Base-by-base conservation (phyloP, 1,284 basidiomycete species). In the Phaffia rhodozyma region DNA sequence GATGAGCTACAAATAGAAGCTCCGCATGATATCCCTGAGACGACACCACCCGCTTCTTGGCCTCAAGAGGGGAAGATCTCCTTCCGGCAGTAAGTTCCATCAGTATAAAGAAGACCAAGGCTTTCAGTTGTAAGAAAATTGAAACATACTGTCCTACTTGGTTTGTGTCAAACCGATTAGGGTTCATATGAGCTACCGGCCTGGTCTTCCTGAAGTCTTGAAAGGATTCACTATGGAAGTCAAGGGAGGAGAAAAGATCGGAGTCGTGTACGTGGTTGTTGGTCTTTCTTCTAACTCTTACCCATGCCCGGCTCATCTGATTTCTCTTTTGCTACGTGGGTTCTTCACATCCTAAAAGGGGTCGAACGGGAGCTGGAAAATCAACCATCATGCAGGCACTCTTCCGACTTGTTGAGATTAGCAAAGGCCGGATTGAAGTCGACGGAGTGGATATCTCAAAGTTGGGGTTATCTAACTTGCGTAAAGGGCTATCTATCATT, bases 1-100 rank as follows among this genome's bases (percentile, higher is more conserved):
- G 80, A 80, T 43, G 78, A 82, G 57, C 75, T 90, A 32, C 86
- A 89, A 70, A 86, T 89, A 73, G 91, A 94, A 74, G 82, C 87
- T 0, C 80, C 87, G 0, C 83, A 89, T 69, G 79, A 84, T 43
- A 74, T 89, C 48, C 74, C 78, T 0, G 80, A 84, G 27, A 78
- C 74, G 54, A 83, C 81, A 67, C 85, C 85, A 0, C 73, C 82
- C 0, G 67, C 79, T 1, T 73, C 79, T 5, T 93, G 89, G 91
- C 91, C 89, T 1, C 49, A 66, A 20, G 68, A 71, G 34, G 78
- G 75, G n/a, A 68, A 60, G 62, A 76, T 75, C 69, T 69, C 72
- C 58, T 78, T 77, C 68, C 68, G 74, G 18, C 38, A 60, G 58
- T 63, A 23, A 49, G 61, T 25, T n/a, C 16, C 20, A 48, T n/a